Percentiles rank a stretch among this genome's conserved stretches.
These are phyloP conservation scores for Marasmius fiardii DNA, from an alignment of 1,284 basidiomycete species.

Conservation along the genomic window DNA sequence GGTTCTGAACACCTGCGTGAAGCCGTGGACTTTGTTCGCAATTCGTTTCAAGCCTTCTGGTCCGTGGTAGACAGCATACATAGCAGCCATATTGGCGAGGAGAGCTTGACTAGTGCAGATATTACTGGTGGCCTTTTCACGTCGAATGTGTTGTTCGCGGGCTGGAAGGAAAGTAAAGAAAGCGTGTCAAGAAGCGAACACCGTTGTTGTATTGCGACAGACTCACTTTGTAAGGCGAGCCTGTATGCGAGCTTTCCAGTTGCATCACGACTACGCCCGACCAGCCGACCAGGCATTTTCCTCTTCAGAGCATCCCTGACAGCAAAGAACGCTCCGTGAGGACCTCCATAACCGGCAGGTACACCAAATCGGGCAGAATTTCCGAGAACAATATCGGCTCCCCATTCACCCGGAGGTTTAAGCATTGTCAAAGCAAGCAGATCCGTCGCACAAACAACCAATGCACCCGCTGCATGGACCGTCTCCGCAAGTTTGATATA, in stretches of 20 bases:
- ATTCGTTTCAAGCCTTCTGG: constrained; percentile 85
- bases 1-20: constrained; percentile 78
- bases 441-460: constrained; percentile 89
- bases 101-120: constrained; percentile 94
- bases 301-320: constrained; percentile 91
- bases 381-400: constrained; percentile 93
- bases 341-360: constrained; percentile 87
- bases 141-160: constrained; percentile 94
- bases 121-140: constrained; percentile 94
- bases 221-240: constrained; percentile 88
- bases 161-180: constrained; percentile 41
- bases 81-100: constrained; percentile 95
- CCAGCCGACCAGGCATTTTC: constrained; percentile 95
- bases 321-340: constrained; percentile 95
- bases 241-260: constrained; percentile 89
- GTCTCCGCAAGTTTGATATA: constrained; percentile 67
- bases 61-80: constrained; percentile 98
- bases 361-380: constrained; percentile 97
- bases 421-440: constrained; percentile 91
- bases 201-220: background rate
- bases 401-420: constrained; percentile 98
- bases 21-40: constrained; percentile 87
- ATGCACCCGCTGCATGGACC: constrained; percentile 74
- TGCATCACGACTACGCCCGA: constrained; percentile 86
- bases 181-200: constrained; percentile 8